phyloP scores from a whole-genome alignment of 2,329 filamentous ascomycete genomes.

The Beauveria sp. region DNA sequence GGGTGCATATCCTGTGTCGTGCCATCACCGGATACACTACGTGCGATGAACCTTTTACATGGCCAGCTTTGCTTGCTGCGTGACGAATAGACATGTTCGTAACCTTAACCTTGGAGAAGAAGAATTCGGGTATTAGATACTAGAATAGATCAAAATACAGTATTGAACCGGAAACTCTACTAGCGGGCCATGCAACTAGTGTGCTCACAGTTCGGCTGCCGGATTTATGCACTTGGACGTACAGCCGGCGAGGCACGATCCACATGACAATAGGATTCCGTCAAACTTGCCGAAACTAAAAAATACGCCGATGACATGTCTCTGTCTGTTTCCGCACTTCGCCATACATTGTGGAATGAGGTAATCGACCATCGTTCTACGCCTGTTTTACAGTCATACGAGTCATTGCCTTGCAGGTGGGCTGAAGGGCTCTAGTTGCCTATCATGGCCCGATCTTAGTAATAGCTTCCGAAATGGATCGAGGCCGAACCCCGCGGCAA shows the following conservation, averaged over 20 bases:
- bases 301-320: not conserved
- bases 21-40: not conserved
- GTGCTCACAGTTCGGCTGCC: too few relatives aligned
- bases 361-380: not conserved
- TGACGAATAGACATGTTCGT: not conserved
- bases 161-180: too few relatives aligned
- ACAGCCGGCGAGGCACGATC: not conserved
- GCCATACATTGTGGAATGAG: not conserved
- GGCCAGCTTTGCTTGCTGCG: not conserved
- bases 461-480: not conserved
- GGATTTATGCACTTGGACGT: not conserved
- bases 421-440: not conserved
- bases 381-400: not conserved
- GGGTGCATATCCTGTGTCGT: not conserved
- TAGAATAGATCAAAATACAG: too few relatives aligned
- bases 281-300: not conserved
- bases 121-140: not conserved
- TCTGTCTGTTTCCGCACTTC: not conserved
- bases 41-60: not conserved
- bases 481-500: not conserved
- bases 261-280: not conserved
- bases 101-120: not conserved
- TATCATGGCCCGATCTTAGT: not conserved
- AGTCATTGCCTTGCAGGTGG: not conserved
- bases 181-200: too few relatives aligned